Evolutionary conservation across 2,329 filamentous ascomycete species (phyloP).

Genomic region (Fusarium scirpi): DNA sequence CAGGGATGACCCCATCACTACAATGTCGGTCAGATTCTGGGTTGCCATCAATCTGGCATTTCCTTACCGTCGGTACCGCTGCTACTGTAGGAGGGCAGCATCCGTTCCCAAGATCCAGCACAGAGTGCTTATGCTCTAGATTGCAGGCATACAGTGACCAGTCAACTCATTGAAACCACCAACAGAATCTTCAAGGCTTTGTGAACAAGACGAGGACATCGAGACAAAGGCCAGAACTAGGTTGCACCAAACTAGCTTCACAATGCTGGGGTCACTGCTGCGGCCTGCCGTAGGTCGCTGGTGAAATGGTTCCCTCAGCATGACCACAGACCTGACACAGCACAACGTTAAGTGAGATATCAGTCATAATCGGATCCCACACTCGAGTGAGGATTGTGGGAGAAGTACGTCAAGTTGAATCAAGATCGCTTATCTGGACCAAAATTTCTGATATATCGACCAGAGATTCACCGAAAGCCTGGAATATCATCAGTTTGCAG

Average conservation of each 20-base stretch:
- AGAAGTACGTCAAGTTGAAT: not conserved
- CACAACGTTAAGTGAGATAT: slow-evolving; percentile 31
- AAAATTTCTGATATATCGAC: slow-evolving; percentile 18
- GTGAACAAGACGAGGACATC: not conserved
- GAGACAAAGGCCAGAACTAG: not conserved
- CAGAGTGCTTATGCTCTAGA: slow-evolving; percentile 13
- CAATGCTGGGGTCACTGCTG: slow-evolving; percentile 23
- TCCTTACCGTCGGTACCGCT: slow-evolving; percentile 12
- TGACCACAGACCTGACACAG: slow-evolving; percentile 16
- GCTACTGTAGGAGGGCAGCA: not conserved
- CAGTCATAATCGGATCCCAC: slow-evolving; percentile 1
- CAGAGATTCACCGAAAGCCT: not conserved
- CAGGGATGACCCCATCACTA: slow-evolving; percentile 4
- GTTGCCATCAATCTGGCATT: slow-evolving; percentile 24
- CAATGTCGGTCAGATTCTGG: slow-evolving; percentile 13
- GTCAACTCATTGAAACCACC: slow-evolving; percentile 1
- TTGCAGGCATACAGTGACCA: slow-evolving; percentile 13
- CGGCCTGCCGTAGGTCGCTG: slow-evolving; percentile 19
- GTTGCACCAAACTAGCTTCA: slow-evolving; percentile 1
- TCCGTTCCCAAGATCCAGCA: slow-evolving; percentile 31
- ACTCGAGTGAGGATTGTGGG: not conserved
- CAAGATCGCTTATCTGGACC: not conserved
- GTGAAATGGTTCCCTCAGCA: slow-evolving; percentile 12
- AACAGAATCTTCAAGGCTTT: not conserved
- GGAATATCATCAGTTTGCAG: not conserved